Conservation (phyloP, 805 yeast species). For the Ogataea ganodermae region DNA sequence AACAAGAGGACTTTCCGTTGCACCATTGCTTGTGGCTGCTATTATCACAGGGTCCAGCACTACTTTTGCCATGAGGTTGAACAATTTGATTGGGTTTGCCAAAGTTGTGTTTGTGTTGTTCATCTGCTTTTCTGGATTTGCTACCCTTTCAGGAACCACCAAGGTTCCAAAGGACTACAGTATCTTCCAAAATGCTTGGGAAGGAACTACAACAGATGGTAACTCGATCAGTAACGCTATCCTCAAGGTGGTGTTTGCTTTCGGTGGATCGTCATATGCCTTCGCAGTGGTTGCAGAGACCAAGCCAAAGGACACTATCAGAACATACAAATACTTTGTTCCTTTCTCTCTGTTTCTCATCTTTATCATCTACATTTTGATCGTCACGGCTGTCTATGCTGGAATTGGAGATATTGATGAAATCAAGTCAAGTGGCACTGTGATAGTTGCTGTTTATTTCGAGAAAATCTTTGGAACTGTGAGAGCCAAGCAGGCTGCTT, state of each 20-base stretch:
- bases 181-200: constrained; percentile 39
- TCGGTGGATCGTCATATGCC: constrained; percentile 43
- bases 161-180: constrained; percentile 27
- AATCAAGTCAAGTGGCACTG: constrained; percentile 59
- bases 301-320: constrained; percentile 40
- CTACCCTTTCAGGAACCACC: constrained; percentile 73
- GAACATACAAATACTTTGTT: constrained; percentile 70
- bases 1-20: constrained; percentile 75
- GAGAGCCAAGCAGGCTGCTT: constrained; percentile 63
- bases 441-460: constrained; percentile 77
- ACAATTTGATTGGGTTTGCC: constrained; percentile 67
- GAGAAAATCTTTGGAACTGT: constrained; percentile 64
- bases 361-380: constrained; percentile 69
- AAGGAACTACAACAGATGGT: constrained; percentile 44
- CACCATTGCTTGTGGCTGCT: constrained; percentile 70
- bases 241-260: constrained; percentile 45
- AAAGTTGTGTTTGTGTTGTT: constrained; percentile 68
- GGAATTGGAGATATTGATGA: constrained; percentile 68
- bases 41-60: constrained; percentile 61
- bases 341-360: constrained; percentile 67
- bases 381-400: constrained; percentile 78
- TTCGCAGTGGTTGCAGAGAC: constrained; percentile 44
- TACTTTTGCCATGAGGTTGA: constrained; percentile 66
- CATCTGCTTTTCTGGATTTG: constrained; percentile 80
- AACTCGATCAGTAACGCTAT: constrained; percentile 46